These are phyloP conservation scores for Penicillium waksmanii DNA, from an alignment of 495 filamentous ascomycete genomes.

Conservation along the genomic window DNA sequence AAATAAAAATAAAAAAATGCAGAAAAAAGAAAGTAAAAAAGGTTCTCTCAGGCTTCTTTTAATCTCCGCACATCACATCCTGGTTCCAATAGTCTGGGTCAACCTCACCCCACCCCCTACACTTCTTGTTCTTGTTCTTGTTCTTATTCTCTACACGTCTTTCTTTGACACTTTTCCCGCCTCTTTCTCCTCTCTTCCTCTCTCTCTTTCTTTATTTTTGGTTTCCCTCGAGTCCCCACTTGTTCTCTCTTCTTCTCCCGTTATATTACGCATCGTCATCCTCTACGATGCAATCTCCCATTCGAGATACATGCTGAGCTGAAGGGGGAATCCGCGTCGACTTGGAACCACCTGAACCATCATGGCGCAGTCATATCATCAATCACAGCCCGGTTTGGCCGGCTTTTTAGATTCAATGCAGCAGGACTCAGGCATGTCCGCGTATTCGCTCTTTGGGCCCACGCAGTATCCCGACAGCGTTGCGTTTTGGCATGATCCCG, in stretches of 20 bases:
- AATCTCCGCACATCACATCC: slow-evolving; percentile 31
- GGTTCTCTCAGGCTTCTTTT: slow-evolving; percentile 11
- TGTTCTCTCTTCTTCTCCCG: neutral
- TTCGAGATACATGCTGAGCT: slow-evolving; percentile 14
- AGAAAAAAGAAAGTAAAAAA: slow-evolving; percentile 2
- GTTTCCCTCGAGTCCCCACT: neutral
- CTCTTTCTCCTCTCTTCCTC: slow-evolving; percentile 6
- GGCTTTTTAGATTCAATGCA: slow-evolving; percentile 37
- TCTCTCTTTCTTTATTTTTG: neutral
- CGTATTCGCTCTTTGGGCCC: slow-evolving; percentile 43
- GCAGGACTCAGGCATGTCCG: slow-evolving; percentile 33
- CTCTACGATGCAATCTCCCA: slow-evolving; percentile 21
- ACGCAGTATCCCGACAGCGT: slow-evolving; percentile 47
- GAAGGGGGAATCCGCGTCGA: slow-evolving; percentile 16
- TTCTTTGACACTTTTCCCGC: too few species aligned
- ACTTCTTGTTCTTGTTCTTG: neutral
- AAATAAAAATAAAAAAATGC: slow-evolving; percentile 6
- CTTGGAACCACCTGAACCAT: slow-evolving; percentile 13
- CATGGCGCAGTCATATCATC: slow-evolving; percentile 43
- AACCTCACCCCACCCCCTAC: slow-evolving; percentile 21
- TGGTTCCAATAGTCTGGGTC: slow-evolving; percentile 30
- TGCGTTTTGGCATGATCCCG: slow-evolving; percentile 48
- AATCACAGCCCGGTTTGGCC: slow-evolving; percentile 38
- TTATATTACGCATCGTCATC: slow-evolving; percentile 3
- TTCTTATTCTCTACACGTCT: too few species aligned